phyloP scores from a whole-genome alignment of 2,329 filamentous ascomycete species.

The Exophiala aquamarina region DNA sequence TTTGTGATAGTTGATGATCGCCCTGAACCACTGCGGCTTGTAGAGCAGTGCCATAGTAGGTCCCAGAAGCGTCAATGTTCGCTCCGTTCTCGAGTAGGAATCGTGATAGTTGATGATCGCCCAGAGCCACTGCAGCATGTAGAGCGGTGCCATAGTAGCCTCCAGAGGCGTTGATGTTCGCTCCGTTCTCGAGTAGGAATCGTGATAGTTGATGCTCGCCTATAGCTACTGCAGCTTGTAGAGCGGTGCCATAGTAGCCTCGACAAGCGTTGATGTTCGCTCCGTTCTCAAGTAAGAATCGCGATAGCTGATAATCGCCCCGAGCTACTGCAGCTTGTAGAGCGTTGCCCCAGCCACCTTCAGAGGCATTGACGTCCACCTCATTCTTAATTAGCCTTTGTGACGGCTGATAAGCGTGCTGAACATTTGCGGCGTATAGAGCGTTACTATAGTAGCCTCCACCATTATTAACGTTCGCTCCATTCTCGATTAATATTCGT shows the following conservation, averaged over 20 bases:
- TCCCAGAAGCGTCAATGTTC: neutral
- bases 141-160: conserved; percentile 20
- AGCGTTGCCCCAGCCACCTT: neutral
- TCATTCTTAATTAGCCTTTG: conserved; percentile 13
- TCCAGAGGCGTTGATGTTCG: conserved; percentile 24
- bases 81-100: conserved; percentile 13
- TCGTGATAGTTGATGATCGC: conserved; percentile 8
- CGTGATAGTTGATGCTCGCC: conserved; percentile 26
- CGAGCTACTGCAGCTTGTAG: conserved; percentile 17
- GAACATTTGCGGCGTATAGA: neutral
- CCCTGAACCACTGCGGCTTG: conserved; percentile 15
- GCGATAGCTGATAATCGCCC: conserved; percentile 24
- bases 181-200: conserved; percentile 22
- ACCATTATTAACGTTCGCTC: conserved; percentile 10
- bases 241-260: conserved; percentile 20
- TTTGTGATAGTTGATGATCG: conserved; percentile 9
- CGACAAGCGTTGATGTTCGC: conserved; percentile 24
- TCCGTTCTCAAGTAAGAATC: conserved; percentile 23
- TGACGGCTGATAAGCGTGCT: neutral
- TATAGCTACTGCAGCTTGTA: conserved; percentile 29
- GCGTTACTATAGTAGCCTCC: neutral
- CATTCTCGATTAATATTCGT: conserved; percentile 14
- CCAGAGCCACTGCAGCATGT: neutral
- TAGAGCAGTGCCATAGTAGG: neutral
- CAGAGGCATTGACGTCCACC: conserved; percentile 11